A percentile compares a stretch with the other conserved stretches of the same genome.
Evolutionary conservation across 208 protist species (phyloP).

Genomic region (Crithidia expoeki): DNA sequence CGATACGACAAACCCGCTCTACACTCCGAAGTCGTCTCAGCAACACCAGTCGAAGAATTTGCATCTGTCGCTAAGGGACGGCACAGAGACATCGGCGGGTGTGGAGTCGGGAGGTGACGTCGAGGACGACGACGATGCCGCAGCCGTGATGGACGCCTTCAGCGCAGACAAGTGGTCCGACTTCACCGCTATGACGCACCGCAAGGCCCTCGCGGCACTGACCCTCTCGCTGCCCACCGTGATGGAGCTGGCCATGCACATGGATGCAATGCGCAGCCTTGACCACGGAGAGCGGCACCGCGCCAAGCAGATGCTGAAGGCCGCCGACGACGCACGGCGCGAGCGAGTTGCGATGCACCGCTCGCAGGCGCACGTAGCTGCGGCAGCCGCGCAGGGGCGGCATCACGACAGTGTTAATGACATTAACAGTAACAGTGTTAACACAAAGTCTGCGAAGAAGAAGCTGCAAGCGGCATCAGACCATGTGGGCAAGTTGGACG

Average conservation of each 20-base stretch:
- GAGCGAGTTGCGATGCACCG: constrained; percentile 62
- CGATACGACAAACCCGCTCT: constrained; percentile 41
- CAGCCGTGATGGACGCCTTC: constrained; percentile 45
- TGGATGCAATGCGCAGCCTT: constrained; percentile 49
- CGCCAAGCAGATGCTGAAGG: constrained; percentile 65
- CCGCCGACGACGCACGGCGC: constrained; percentile 70
- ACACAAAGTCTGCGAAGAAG: neutral
- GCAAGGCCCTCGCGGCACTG: constrained; percentile 59
- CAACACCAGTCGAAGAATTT: neutral
- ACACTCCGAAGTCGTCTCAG: constrained; percentile 20
- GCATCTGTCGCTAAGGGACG: neutral
- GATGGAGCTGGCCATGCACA: constrained; percentile 77
- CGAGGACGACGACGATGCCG: constrained; percentile 8
- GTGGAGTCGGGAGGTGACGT: neutral
- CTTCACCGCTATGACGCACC: constrained; percentile 61
- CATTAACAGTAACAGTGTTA: neutral
- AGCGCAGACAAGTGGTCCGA: constrained; percentile 42
- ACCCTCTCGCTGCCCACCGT: constrained; percentile 68
- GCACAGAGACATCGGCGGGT: neutral
- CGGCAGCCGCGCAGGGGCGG: neutral
- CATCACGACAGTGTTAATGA: neutral
- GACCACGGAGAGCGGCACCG: constrained; percentile 47
- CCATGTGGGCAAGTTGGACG: constrained; percentile 53
- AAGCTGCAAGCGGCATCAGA: neutral
- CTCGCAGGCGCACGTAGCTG: constrained; percentile 38